phyloP scores from a whole-genome alignment of 352 stramenopile species.

The Pythium oligandrum region DNA sequence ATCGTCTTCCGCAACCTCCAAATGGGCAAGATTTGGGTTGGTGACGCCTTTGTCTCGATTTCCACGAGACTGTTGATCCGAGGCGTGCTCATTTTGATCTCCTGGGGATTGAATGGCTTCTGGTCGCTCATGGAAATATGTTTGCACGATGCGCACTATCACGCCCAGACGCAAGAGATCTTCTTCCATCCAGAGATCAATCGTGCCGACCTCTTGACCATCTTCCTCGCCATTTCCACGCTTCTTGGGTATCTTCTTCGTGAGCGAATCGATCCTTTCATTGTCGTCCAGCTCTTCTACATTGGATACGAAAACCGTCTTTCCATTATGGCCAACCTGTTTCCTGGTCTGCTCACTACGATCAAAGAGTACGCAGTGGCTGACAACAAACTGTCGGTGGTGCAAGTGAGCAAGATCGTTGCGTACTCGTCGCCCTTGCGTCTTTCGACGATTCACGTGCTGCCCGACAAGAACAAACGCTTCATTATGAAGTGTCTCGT shows the following conservation, averaged over 20 bases:
- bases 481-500: slow-evolving; percentile 1
- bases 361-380: slow-evolving; percentile 11
- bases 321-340: slow-evolving; percentile 1
- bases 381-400: slow-evolving; percentile 14
- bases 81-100: slow-evolving; percentile 25
- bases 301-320: slow-evolving; percentile 15
- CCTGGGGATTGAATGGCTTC: slow-evolving; percentile 33
- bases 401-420: slow-evolving; percentile 14
- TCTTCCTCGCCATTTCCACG: slow-evolving; percentile 26
- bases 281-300: slow-evolving; percentile 19
- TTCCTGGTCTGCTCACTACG: slow-evolving; percentile 9
- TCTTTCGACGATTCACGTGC: slow-evolving; percentile 4
- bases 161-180: background rate
- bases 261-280: slow-evolving; percentile 20
- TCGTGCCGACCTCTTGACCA: slow-evolving; percentile 28
- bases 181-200: slow-evolving; percentile 21
- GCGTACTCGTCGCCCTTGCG: slow-evolving; percentile 12
- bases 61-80: slow-evolving; percentile 26
- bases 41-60: slow-evolving; percentile 41
- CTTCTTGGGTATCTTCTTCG: slow-evolving; percentile 23
- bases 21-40: slow-evolving; percentile 35
- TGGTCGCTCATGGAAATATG: slow-evolving; percentile 44
- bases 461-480: background rate
- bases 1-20: slow-evolving; percentile 32
- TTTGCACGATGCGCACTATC: slow-evolving; percentile 8